Conservation (phyloP, 805 yeast species). For the Yamadazyma phyllophila region DNA sequence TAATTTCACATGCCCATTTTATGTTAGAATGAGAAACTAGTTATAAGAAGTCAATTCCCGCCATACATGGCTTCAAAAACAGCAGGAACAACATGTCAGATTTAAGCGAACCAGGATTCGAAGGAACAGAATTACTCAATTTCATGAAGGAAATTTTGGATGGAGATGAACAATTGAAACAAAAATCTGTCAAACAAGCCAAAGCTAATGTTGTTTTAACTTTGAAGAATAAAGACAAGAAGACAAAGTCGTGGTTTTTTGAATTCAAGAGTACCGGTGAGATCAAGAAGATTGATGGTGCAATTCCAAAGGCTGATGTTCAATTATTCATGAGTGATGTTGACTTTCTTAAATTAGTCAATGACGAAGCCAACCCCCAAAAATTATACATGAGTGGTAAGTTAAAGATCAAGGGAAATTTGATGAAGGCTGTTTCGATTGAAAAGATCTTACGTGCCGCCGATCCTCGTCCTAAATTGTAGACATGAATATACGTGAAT, state of each 20-base stretch:
- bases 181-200: constrained; percentile 20
- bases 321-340: constrained; percentile 56
- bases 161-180: constrained; percentile 19
- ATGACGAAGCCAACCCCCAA: constrained; percentile 76
- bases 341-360: constrained; percentile 61
- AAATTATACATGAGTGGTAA: constrained; percentile 74
- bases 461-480: constrained; percentile 38
- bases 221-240: constrained; percentile 54
- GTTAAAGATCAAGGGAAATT: constrained; percentile 78
- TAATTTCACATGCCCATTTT: no score
- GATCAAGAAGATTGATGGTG: constrained; percentile 35
- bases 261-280: constrained; percentile 59
- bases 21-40: neutral
- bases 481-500: constrained; percentile 5
- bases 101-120: constrained; percentile 24
- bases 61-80: neutral
- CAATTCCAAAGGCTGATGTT: constrained; percentile 52
- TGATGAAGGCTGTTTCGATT: constrained; percentile 76
- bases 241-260: constrained; percentile 56
- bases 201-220: constrained; percentile 35
- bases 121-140: constrained; percentile 22
- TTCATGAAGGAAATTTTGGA: constrained; percentile 24
- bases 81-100: constrained; percentile 9
- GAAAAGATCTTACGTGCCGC: constrained; percentile 56
- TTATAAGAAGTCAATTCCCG: neutral